Percentiles rank a stretch among this genome's conserved stretches.
These are phyloP conservation scores for Fraxinus velutina DNA, from an alignment of 305 asterid species.

Conservation along the genomic window DNA sequence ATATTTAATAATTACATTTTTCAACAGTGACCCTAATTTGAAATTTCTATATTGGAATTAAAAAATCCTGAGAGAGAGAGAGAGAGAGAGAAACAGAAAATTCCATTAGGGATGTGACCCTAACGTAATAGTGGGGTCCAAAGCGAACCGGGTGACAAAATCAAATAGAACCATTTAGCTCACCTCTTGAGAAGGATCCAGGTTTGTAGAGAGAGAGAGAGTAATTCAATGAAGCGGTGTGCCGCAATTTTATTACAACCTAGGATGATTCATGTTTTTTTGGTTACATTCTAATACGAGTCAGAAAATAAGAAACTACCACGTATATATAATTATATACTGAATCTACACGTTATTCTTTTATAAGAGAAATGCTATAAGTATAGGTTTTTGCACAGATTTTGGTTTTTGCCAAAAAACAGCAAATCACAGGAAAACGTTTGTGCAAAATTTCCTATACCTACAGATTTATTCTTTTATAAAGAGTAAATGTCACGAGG, in stretches of 20 bases:
- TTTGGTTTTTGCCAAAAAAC: no score
- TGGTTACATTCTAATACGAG: no score
- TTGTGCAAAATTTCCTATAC: no score
- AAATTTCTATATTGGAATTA: neutral
- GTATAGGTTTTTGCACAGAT: no score
- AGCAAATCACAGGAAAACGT: no score
- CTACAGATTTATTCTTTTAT: no score
- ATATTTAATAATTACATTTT: neutral
- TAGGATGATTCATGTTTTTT: no score
- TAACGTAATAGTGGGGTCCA: neutral
- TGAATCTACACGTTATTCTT: no score
- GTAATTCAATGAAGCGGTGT: neutral
- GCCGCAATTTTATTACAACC: neutral
- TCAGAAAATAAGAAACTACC: no score
- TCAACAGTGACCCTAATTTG: neutral
- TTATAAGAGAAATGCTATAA: no score
- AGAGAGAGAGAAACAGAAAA: neutral
- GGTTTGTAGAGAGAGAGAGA: neutral
- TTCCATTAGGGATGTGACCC: neutral
- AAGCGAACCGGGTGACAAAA: neutral
- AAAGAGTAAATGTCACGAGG: no score
- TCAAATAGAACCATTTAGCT: neutral
- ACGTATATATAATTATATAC: no score
- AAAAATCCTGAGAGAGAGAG: neutral
- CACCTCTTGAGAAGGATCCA: neutral